Evolutionary conservation across 139 green algal species (phyloP).

Genomic region (Gonium pectorale): DNA sequence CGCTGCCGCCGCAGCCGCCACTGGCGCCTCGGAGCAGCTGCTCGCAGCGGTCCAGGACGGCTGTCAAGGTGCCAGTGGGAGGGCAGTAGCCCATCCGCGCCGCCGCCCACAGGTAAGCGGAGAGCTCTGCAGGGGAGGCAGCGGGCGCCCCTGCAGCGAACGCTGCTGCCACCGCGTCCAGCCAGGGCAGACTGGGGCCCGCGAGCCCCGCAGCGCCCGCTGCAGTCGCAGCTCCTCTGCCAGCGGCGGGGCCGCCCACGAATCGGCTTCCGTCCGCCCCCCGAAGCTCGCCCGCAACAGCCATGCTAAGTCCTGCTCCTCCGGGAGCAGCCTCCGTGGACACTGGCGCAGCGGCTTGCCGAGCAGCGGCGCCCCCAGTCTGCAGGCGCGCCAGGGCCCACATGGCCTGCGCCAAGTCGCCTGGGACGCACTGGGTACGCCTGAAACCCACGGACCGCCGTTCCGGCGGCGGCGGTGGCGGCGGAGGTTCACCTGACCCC

Average conservation of each 20-base stretch:
- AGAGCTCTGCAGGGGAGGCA: background rate
- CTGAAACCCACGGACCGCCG: no score
- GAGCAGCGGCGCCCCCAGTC: no score
- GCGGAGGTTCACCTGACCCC: no score
- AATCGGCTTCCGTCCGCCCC: no score
- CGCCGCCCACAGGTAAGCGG: background rate
- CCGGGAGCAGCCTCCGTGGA: no score
- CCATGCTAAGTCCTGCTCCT: no score
- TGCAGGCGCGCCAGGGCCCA: constrained; percentile 19
- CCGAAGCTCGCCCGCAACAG: no score
- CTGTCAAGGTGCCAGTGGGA: background rate
- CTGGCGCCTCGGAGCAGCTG: background rate
- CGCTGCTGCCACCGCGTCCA: background rate
- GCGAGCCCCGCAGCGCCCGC: background rate
- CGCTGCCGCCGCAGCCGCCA: background rate
- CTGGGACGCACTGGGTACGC: background rate
- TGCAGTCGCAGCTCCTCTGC: background rate
- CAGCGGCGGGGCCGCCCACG: background rate
- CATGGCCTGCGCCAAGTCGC: constrained; percentile 18
- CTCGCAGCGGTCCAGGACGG: background rate
- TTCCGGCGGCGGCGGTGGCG: no score
- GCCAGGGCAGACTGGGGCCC: constrained; percentile 14
- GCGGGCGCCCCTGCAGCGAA: background rate
- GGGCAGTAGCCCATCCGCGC: constrained; percentile 20
- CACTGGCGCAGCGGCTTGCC: no score